These are phyloP conservation scores for Vitis amurensis DNA, from an alignment of 164 flowering plant genomes.

Conservation along the genomic window DNA sequence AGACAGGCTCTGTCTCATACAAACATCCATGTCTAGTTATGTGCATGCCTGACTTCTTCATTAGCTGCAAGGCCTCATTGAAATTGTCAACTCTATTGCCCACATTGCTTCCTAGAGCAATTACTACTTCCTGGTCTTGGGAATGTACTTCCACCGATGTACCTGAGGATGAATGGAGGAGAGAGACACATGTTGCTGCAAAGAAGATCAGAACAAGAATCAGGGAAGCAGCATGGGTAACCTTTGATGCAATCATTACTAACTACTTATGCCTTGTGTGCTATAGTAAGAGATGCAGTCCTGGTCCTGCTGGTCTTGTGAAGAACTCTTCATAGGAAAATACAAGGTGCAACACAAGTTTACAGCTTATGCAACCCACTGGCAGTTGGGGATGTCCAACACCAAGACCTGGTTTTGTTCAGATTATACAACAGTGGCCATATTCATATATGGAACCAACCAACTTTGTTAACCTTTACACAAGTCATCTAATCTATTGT, in stretches of 20 bases:
- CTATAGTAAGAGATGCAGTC: too few species aligned
- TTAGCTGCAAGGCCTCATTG: slow-evolving; percentile 61
- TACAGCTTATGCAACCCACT: too few species aligned
- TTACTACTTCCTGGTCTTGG: slow-evolving; percentile 78
- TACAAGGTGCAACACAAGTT: too few species aligned
- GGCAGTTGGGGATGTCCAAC: too few species aligned
- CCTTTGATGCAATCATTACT: background rate
- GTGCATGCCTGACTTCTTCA: slow-evolving; percentile 68
- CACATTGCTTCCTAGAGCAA: slow-evolving; percentile 95
- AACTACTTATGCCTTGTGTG: too few species aligned
- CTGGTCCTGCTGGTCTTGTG: too few species aligned
- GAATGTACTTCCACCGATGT: slow-evolving; percentile 55
- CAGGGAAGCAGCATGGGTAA: background rate
- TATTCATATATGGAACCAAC: too few species aligned
- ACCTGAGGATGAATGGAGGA: slow-evolving; percentile 36
- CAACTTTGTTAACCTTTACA: too few species aligned
- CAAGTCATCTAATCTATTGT: too few species aligned
- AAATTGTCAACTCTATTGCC: slow-evolving; percentile 76
- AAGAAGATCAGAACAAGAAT: slow-evolving; percentile 1
- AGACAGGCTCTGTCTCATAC: slow-evolving; percentile 91
- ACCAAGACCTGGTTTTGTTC: too few species aligned
- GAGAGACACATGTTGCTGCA: slow-evolving; percentile 36
- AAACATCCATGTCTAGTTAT: slow-evolving; percentile 79
- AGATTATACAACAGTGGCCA: too few species aligned
- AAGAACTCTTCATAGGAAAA: too few species aligned